Evolutionary conservation across 2,329 filamentous ascomycete genomes (phyloP).

Genomic region (Rasamsonia emersonii): DNA sequence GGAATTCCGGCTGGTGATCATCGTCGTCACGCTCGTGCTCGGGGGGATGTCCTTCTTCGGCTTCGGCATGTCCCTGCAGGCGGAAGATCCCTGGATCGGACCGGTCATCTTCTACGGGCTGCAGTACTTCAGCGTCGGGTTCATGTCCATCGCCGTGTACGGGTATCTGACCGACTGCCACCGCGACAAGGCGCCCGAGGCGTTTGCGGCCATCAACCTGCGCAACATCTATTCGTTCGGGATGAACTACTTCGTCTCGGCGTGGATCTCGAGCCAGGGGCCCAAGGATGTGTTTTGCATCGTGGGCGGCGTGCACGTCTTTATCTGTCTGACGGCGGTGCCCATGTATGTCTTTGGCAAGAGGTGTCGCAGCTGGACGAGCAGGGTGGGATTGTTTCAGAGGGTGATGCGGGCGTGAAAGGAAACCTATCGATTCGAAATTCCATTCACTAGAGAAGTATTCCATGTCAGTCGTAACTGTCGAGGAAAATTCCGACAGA

Average conservation of each 20-base stretch:
- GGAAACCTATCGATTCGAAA: too few species aligned
- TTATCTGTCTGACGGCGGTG: slow-evolving; percentile 24
- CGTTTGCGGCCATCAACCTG: slow-evolving; percentile 17
- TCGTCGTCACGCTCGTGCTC: slow-evolving; percentile 13
- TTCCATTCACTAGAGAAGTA: too few species aligned
- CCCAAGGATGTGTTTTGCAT: slow-evolving; percentile 25
- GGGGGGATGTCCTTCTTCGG: slow-evolving; percentile 15
- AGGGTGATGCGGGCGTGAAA: too few species aligned
- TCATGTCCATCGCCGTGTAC: slow-evolving; percentile 15
- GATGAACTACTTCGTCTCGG: slow-evolving; percentile 27
- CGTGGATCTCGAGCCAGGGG: slow-evolving; percentile 24
- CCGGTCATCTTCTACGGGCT: slow-evolving; percentile 6
- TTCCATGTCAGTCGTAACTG: too few species aligned
- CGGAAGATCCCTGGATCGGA: slow-evolving; percentile 6
- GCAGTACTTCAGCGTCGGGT: slow-evolving; percentile 7
- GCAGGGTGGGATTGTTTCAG: too few species aligned
- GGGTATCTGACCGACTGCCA: slow-evolving; percentile 28
- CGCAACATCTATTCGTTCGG: slow-evolving; percentile 25
- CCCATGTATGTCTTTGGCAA: slow-evolving; percentile 29
- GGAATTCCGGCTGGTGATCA: slow-evolving; percentile 41
- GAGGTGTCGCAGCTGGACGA: slow-evolving; percentile 20
- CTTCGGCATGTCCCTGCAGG: slow-evolving; percentile 13
- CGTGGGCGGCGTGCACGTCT: slow-evolving; percentile 26
- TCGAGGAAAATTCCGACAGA: too few species aligned
- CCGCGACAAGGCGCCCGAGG: slow-evolving; percentile 24